phyloP scores from a whole-genome alignment of 1,284 basidiomycete genomes.

The Lignosus rhinocerotis region DNA sequence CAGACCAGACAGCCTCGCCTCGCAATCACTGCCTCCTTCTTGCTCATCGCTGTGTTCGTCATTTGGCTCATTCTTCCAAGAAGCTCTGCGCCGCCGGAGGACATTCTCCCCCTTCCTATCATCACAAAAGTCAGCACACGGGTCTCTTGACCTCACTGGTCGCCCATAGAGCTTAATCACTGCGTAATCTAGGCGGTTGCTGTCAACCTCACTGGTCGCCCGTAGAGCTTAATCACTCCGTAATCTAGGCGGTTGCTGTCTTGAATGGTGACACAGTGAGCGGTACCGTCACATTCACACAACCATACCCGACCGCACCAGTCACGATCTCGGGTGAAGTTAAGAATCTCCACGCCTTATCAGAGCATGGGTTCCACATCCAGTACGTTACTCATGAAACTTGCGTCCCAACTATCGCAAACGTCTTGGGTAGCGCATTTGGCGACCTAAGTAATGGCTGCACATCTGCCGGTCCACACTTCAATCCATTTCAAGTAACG shows the following conservation, averaged over 20 bases:
- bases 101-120: constrained; percentile 14
- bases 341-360: constrained; percentile 57
- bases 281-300: constrained; percentile 69
- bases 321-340: constrained; percentile 68
- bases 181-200: constrained; percentile 55
- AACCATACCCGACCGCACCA: constrained; percentile 49
- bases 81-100: neutral
- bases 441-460: constrained; percentile 74
- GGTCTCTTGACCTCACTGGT: neutral
- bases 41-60: constrained; percentile 22
- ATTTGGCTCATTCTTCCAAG: constrained; percentile 23
- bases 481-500: constrained; percentile 66
- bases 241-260: constrained; percentile 61
- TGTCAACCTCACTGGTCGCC: constrained; percentile 30
- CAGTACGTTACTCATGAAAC: constrained; percentile 50
- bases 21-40: constrained; percentile 21
- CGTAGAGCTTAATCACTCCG: neutral
- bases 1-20: constrained; percentile 20
- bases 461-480: constrained; percentile 71
- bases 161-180: neutral
- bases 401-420: neutral
- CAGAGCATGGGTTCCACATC: constrained; percentile 74
- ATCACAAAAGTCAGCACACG: constrained; percentile 13
- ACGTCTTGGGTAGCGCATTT: constrained; percentile 47
- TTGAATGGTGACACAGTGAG: constrained; percentile 62